Percentiles rank a stretch among this genome's conserved stretches.
phyloP scores from a whole-genome alignment of 441 rosid genomes.

The Hura crepitans region DNA sequence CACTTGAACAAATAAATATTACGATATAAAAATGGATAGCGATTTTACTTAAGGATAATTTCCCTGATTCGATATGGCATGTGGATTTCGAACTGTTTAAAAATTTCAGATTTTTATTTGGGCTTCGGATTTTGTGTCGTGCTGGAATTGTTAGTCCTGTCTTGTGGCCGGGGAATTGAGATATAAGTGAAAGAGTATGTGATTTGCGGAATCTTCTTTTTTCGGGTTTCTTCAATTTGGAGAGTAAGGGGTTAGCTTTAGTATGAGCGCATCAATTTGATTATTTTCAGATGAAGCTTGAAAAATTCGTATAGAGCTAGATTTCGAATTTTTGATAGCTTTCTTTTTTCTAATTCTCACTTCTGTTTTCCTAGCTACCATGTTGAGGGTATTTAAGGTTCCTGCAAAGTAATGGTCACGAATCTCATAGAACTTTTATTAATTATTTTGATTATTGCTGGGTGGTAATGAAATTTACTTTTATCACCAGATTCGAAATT shows the following conservation, averaged over 20 bases:
- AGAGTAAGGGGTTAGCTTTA: neutral
- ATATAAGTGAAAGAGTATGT: neutral
- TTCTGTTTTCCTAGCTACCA: neutral
- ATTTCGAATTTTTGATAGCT: neutral
- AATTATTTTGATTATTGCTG: too few species aligned
- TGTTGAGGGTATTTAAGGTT: neutral
- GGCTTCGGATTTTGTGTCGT: conserved; percentile 3
- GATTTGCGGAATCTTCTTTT: neutral
- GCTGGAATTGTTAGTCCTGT: conserved; percentile 8
- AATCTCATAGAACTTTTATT: neutral
- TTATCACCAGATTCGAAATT: neutral
- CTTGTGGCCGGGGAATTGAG: neutral
- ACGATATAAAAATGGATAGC: neutral
- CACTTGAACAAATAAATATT: neutral
- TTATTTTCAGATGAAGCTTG: neutral
- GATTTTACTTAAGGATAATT: neutral
- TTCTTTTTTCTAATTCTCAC: neutral
- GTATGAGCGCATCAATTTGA: conserved; percentile 6
- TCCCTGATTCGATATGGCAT: neutral
- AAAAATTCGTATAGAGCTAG: neutral
- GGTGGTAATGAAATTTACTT: neutral
- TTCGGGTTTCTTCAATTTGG: neutral
- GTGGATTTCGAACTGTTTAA: neutral
- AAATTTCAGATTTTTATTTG: conserved; percentile 1
- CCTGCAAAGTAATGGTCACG: neutral